phyloP scores from a whole-genome alignment of 306 rosid species.

The Morella rubra region DNA sequence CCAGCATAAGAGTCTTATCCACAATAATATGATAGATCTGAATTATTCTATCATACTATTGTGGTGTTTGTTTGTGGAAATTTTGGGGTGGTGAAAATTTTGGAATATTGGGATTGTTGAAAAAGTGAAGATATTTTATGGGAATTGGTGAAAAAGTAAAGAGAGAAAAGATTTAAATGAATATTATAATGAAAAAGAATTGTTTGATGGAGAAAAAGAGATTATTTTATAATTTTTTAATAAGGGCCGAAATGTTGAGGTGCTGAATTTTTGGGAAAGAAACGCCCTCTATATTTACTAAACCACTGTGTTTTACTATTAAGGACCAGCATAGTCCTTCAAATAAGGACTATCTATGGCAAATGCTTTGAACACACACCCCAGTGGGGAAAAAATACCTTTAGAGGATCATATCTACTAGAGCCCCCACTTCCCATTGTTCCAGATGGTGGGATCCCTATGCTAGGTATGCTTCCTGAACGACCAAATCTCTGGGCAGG shows the following conservation, averaged over 20 bases:
- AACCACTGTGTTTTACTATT: neutral
- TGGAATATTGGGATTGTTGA: too few species aligned
- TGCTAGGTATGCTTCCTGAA: slow-evolving; percentile 23
- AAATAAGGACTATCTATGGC: neutral
- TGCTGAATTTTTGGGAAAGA: too few species aligned
- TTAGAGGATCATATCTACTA: slow-evolving; percentile 30
- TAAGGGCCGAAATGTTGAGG: too few species aligned
- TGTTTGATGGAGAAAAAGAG: too few species aligned
- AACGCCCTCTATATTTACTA: too few species aligned
- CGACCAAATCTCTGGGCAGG: slow-evolving; percentile 19
- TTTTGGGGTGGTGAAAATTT: too few species aligned
- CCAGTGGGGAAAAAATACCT: slow-evolving; percentile 10
- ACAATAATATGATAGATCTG: neutral
- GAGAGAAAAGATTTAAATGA: too few species aligned
- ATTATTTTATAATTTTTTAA: too few species aligned
- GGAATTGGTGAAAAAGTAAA: too few species aligned
- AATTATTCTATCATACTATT: neutral
- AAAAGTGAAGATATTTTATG: too few species aligned
- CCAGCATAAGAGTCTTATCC: neutral
- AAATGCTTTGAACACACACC: neutral
- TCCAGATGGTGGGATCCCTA: slow-evolving; percentile 23
- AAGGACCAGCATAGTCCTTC: neutral
- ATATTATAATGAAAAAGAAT: too few species aligned
- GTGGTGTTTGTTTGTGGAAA: too few species aligned
- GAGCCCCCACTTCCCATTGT: slow-evolving; percentile 30